Conservation (phyloP, 139 green algal genomes). For the Volvox reticuliferus region DNA sequence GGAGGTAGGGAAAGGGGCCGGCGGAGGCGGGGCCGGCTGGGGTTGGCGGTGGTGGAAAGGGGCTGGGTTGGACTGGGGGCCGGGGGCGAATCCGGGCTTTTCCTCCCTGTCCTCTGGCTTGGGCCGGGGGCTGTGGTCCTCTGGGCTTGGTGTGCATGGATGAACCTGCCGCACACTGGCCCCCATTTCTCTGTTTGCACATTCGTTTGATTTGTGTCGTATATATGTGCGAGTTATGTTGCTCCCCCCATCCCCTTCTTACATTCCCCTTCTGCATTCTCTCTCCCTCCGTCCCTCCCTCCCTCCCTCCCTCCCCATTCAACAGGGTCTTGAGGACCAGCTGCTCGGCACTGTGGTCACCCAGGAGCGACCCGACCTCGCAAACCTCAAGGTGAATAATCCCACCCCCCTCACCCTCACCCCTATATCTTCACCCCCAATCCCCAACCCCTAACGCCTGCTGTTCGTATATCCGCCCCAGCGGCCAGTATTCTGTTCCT, state of each 20-base stretch:
- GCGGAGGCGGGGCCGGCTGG: not conserved
- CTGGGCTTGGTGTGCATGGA: no score
- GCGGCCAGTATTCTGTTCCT: no score
- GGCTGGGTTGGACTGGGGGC: no score
- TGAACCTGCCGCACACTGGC: no score
- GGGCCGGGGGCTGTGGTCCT: not conserved
- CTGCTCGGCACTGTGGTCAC: slow-evolving; percentile 80
- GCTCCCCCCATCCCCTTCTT: not conserved
- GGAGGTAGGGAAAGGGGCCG: slow-evolving; percentile 43
- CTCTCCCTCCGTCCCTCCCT: not conserved
- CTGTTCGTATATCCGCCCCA: no score
- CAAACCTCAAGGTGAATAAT: slow-evolving; percentile 59
- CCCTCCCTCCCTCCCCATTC: not conserved
- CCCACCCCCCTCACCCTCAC: no score
- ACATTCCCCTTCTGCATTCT: not conserved
- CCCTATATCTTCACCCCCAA: not conserved
- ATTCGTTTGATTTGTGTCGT: no score
- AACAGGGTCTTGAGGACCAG: slow-evolving; percentile 84
- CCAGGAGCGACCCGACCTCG: slow-evolving; percentile 77
- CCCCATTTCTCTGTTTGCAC: no score
- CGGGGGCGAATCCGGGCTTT: no score
- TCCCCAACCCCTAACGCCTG: slow-evolving; percentile 38
- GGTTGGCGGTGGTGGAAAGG: no score
- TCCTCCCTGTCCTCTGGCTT: not conserved
- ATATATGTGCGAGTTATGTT: no score